Evolutionary conservation across 441 rosid species (phyloP).

Genomic region (Aleurites moluccanus): DNA sequence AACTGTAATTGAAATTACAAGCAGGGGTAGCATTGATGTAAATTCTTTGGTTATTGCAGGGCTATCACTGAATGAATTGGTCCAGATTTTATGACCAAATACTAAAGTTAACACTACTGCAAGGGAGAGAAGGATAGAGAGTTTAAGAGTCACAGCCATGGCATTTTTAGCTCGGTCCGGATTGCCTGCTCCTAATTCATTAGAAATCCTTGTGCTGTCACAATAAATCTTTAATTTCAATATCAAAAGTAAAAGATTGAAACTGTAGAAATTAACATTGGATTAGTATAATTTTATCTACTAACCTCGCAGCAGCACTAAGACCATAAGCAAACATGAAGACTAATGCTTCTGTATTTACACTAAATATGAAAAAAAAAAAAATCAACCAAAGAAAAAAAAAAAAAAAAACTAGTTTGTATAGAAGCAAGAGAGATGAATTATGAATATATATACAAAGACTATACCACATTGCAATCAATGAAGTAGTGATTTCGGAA

Average conservation of each 20-base stretch:
- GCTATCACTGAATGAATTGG: slow-evolving; percentile 51
- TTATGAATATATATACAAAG: too few relatives aligned
- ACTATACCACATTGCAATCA: slow-evolving; percentile 68
- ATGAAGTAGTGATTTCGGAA: slow-evolving; percentile 51
- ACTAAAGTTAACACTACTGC: slow-evolving; percentile 39
- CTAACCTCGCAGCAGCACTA: slow-evolving; percentile 70
- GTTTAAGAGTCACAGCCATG: slow-evolving; percentile 47
- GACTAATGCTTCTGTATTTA: slow-evolving; percentile 57
- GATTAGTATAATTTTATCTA: not conserved
- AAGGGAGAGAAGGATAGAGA: slow-evolving; percentile 53
- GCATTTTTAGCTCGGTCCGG: slow-evolving; percentile 57
- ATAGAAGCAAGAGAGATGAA: too few relatives aligned
- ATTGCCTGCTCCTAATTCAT: slow-evolving; percentile 70
- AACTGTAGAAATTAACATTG: not conserved
- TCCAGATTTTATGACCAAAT: slow-evolving; percentile 62
- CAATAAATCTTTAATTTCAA: not conserved
- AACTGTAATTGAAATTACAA: slow-evolving; percentile 48
- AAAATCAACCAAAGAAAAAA: too few relatives aligned
- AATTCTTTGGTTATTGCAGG: slow-evolving; percentile 38
- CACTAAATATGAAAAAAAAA: slow-evolving; percentile 31
- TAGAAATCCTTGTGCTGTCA: slow-evolving; percentile 70
- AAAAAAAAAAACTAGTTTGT: too few relatives aligned
- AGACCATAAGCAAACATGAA: slow-evolving; percentile 63
- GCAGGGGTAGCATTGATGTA: slow-evolving; percentile 58
- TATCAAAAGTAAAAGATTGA: not conserved